These are phyloP conservation scores for Protomyces pachydermus DNA, from an alignment of 1,139 yeast species.

Conservation along the genomic window DNA sequence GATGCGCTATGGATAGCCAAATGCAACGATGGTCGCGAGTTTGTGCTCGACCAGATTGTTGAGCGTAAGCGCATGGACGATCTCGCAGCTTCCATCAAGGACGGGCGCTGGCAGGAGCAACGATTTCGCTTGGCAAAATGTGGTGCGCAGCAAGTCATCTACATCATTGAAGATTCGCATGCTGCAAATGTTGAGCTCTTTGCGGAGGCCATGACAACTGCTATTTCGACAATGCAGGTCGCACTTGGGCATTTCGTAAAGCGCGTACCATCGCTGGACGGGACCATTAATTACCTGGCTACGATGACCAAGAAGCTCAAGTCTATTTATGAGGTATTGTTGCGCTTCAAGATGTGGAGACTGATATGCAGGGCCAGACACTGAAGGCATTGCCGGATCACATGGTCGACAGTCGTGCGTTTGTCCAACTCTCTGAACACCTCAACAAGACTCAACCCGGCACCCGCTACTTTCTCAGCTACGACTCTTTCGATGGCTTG, in stretches of 20 bases:
- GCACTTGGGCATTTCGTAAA: conserved; percentile 63
- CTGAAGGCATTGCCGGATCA: conserved; percentile 30
- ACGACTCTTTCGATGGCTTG: conserved; percentile 60
- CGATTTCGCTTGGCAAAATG: conserved; percentile 67
- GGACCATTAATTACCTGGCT: conserved; percentile 62
- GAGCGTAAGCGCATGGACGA: conserved; percentile 90
- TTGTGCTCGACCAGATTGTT: conserved; percentile 69
- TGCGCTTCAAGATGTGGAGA: background rate
- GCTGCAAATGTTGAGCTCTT: conserved; percentile 46
- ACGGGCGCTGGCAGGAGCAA: conserved; percentile 80
- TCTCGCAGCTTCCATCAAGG: conserved; percentile 71
- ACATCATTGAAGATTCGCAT: conserved; percentile 74
- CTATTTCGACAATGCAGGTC: conserved; percentile 67
- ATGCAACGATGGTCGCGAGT: conserved; percentile 56
- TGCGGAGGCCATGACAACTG: conserved; percentile 66
- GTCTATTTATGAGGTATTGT: conserved; percentile 32
- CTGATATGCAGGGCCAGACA: background rate
- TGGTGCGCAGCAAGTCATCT: conserved; percentile 62
- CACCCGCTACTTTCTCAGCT: conserved; percentile 35
- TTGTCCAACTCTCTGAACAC: conserved; percentile 25
- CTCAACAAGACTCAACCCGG: conserved; percentile 23
- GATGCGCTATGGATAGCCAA: conserved; percentile 88
- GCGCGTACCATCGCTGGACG: conserved; percentile 67
- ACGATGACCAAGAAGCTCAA: conserved; percentile 52
- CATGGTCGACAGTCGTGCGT: conserved; percentile 30